These are phyloP conservation scores for Protomyces lactucae-debilis DNA, from an alignment of 1,139 yeast genomes.

Conservation along the genomic window DNA sequence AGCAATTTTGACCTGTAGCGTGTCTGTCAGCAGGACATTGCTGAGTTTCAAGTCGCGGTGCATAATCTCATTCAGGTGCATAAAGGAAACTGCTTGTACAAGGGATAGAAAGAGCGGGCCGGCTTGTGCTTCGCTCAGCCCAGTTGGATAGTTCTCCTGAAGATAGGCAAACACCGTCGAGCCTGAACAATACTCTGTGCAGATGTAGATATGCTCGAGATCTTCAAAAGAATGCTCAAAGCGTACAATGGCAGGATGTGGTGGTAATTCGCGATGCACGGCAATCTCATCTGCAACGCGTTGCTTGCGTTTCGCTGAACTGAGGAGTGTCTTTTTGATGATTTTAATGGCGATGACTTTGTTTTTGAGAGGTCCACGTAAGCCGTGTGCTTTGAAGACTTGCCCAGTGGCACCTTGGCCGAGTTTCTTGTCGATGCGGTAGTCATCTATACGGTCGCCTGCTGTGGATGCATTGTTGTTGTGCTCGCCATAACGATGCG, in stretches of 20 bases:
- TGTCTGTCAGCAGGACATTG: constrained; percentile 39
- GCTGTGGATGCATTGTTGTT: background rate
- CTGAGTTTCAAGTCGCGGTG: constrained; percentile 89
- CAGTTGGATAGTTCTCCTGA: constrained; percentile 16
- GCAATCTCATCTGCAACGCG: constrained; percentile 26
- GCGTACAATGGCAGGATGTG: constrained; percentile 80
- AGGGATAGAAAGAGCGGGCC: constrained; percentile 65
- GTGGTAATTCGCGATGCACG: constrained; percentile 12
- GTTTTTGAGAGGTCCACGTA: constrained; percentile 18
- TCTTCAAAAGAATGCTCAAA: constrained; percentile 94
- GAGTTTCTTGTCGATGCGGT: constrained; percentile 19
- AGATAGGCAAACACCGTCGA: constrained; percentile 47
- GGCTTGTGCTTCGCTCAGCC: constrained; percentile 23
- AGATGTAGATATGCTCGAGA: constrained; percentile 83
- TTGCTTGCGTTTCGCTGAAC: constrained; percentile 17
- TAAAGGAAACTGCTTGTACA: constrained; percentile 61
- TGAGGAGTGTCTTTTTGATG: constrained; percentile 21
- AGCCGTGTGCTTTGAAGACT: constrained; percentile 26
- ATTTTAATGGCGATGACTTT: constrained; percentile 24
- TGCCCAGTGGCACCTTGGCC: constrained; percentile 29
- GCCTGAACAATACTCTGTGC: constrained; percentile 89
- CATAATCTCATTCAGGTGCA: constrained; percentile 63
- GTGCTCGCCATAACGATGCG: background rate
- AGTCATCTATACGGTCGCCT: constrained; percentile 23
- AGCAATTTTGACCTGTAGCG: constrained; percentile 20